phyloP scores from a whole-genome alignment of 139 green algal genomes.

The Chlamydomonas sphaeroides region DNA sequence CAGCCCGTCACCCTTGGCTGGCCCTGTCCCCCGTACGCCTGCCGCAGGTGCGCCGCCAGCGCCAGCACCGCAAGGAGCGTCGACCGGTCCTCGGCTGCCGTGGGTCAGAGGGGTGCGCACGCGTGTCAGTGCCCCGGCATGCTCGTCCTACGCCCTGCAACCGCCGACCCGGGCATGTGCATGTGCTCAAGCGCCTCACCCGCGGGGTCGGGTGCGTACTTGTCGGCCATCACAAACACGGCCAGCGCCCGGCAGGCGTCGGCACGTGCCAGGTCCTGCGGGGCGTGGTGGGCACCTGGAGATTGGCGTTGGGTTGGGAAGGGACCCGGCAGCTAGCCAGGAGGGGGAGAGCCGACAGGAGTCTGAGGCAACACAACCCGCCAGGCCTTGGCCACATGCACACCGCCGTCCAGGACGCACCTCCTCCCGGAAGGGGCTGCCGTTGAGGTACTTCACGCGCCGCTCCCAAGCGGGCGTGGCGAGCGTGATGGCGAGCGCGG shows the following conservation, averaged over 20 bases:
- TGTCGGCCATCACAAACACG: constrained; percentile 44
- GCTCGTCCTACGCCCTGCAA: too few relatives aligned
- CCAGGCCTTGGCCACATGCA: too few relatives aligned
- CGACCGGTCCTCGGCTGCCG: constrained; percentile 25
- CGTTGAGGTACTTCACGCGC: constrained; percentile 44
- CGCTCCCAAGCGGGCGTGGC: constrained; percentile 12
- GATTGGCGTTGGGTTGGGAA: too few relatives aligned
- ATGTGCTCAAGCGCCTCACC: too few relatives aligned
- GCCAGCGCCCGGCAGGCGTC: constrained; percentile 13
- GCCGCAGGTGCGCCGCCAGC: constrained; percentile 29
- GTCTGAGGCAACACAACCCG: too few relatives aligned
- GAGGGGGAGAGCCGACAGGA: neutral
- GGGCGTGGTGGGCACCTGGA: too few relatives aligned
- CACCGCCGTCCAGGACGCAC: neutral
- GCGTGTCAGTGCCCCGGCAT: too few relatives aligned
- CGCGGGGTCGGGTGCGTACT: constrained; percentile 40
- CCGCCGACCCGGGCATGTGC: too few relatives aligned
- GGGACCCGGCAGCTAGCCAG: neutral
- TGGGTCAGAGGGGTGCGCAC: too few relatives aligned
- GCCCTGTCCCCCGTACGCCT: too few relatives aligned
- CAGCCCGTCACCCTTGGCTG: too few relatives aligned
- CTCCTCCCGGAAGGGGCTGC: constrained; percentile 29
- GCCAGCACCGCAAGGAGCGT: constrained; percentile 42
- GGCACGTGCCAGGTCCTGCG: constrained; percentile 32
- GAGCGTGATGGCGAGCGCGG: constrained; percentile 17